A percentile compares a stretch with the other conserved stretches of the same genome.
Conservation (phyloP, 495 filamentous ascomycete genomes). For the Xylaria acuta region DNA sequence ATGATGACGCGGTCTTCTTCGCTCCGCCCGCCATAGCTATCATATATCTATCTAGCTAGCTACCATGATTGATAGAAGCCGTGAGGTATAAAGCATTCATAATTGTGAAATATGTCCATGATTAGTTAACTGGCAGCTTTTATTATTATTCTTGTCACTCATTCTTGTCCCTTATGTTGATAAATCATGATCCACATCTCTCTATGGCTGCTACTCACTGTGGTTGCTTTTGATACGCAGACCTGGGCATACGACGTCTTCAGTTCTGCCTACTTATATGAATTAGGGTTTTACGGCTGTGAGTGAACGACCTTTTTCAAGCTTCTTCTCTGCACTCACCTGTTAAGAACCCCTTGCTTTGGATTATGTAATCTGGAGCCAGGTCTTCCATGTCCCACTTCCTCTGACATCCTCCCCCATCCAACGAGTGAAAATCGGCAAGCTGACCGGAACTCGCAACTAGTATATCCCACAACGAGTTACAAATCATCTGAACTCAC, state of each 20-base stretch:
- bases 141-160: background rate
- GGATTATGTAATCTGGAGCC: background rate
- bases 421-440: background rate
- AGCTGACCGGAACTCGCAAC: constrained; percentile 7
- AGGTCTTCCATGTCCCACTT: background rate
- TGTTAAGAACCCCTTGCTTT: background rate
- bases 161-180: background rate
- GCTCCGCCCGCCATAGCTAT: background rate
- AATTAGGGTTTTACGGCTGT: constrained; percentile 28
- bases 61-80: background rate
- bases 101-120: background rate
- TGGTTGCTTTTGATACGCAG: constrained; percentile 1
- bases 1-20: constrained; percentile 7
- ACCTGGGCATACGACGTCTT: constrained; percentile 14
- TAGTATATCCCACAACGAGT: constrained; percentile 23
- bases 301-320: background rate
- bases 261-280: constrained; percentile 19
- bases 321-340: background rate
- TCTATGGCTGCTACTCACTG: background rate
- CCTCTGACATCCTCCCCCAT: background rate
- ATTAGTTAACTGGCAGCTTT: background rate
- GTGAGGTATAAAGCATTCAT: background rate
- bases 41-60: background rate
- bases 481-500: constrained; percentile 27
- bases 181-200: constrained; percentile 7